Base-by-base conservation (phyloP, 208 protist species). In the Spongospora subterranea region DNA sequence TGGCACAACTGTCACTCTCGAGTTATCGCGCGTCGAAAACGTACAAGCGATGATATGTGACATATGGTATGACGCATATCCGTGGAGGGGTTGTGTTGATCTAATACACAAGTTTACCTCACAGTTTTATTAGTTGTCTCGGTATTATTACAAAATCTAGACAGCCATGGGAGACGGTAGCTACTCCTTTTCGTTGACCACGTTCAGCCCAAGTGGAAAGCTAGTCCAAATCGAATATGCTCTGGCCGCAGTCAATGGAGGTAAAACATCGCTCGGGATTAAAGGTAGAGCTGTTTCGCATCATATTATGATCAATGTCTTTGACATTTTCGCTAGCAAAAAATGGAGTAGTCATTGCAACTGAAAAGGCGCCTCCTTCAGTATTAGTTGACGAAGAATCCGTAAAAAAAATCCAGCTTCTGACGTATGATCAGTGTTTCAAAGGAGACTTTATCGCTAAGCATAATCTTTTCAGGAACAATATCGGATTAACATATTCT, bases 171-270 rank as follows among this genome's bases (percentile, higher is more conserved):
- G 71, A 35, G 71, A 82, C 40, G 71, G 71, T 13, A 82, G 71
- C 71, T 82, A 82, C 35, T 82, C 71, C 54, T 99, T 99, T 94
- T 98, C 97, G 64, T 96, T 99, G 88, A 99, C 99, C 0, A 99
- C 99, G 0, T 99, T 99, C 95, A 98, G 96, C 93, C 98, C 98
- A 24, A 99, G 98, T 0, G 99, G 99, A 53, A 99, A 99, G 94
- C 96, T 99, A n/a, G 97, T 99, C 11, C 99, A 99, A 94, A 99
- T 99, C 93, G 99, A 99, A 93, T 99, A 99, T 95, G 99, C 99
- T 0, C 97, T 99, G 0, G 98, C 96, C 39, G 98, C 98, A 11
- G 98, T 99, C 0, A 93, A 94, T 38, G 77, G 91, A 0, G 94
- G 95, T 24, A 95, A 96, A 35, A 98, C 97, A 0, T 96, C 97